A percentile compares a stretch with the other conserved stretches of the same genome.
Conservation (phyloP, 306 rosid genomes). For the Quercus mongolica region DNA sequence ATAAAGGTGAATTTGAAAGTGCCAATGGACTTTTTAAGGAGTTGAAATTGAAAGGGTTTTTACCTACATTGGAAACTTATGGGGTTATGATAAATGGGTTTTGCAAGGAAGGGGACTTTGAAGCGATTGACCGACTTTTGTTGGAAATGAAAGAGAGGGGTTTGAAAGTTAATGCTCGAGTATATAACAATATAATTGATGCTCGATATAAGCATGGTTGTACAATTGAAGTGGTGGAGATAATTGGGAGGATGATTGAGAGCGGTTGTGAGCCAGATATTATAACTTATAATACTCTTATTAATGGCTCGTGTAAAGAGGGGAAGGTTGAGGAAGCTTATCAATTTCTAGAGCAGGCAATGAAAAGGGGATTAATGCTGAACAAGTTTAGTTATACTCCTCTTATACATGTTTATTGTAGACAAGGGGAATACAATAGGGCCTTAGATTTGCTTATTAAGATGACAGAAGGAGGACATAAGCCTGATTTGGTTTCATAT, state of each 20-base stretch:
- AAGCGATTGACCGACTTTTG: conserved; percentile 50
- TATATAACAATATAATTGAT: conserved; percentile 62
- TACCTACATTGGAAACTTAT: conserved; percentile 57
- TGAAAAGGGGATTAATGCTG: conserved; percentile 41
- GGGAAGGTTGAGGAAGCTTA: conserved; percentile 67
- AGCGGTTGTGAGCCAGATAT: conserved; percentile 71
- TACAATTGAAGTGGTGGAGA: conserved; percentile 38
- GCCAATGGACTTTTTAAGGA: conserved; percentile 53
- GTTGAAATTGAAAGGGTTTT: conserved; percentile 65
- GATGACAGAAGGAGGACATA: conserved; percentile 61
- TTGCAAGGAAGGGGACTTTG: conserved; percentile 63
- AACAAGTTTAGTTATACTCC: conserved; percentile 67
- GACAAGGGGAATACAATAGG: conserved; percentile 54
- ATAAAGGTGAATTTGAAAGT: conserved; percentile 46
- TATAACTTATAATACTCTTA: conserved; percentile 56
- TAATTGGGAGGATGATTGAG: conserved; percentile 46
- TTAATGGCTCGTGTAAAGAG: conserved; percentile 48
- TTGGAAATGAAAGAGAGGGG: conserved; percentile 61
- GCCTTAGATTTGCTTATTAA: conserved; percentile 58
- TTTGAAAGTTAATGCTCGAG: conserved; percentile 41
- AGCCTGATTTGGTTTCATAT: conserved; percentile 66
- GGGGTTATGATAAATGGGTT: conserved; percentile 67
- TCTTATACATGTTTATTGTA: conserved; percentile 53
- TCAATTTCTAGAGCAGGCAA: conserved; percentile 46
- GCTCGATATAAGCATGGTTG: conserved; percentile 53